phyloP scores from a whole-genome alignment of 306 rosid genomes.

The Cicer yamashitae region DNA sequence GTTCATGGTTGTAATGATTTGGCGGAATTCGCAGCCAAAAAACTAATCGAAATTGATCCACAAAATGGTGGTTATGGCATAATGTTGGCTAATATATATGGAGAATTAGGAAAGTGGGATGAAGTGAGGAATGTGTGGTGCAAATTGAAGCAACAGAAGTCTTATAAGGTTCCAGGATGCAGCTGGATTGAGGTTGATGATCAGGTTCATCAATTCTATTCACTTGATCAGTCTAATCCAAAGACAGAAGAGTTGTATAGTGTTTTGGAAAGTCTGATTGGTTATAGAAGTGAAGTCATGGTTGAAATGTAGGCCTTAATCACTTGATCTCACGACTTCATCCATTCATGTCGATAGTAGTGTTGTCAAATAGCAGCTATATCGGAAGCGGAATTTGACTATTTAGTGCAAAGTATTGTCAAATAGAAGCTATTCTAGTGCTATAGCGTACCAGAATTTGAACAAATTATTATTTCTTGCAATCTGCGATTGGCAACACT shows the following conservation, averaged over 20 bases:
- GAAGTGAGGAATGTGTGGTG: conserved; percentile 67
- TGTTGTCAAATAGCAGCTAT: too few species aligned
- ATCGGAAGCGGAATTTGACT: too few species aligned
- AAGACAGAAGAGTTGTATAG: conserved; percentile 58
- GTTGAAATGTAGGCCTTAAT: conserved; percentile 35
- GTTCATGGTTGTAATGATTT: conserved; percentile 69
- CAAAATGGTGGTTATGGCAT: conserved; percentile 68
- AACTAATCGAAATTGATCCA: conserved; percentile 69
- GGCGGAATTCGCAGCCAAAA: conserved; percentile 70
- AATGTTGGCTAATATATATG: conserved; percentile 72
- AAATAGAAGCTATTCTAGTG: too few species aligned
- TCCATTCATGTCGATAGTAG: background rate
- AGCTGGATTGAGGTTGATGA: conserved; percentile 84
- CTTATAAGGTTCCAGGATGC: conserved; percentile 75
- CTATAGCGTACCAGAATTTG: too few species aligned
- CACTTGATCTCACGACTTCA: background rate
- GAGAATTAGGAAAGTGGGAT: conserved; percentile 76
- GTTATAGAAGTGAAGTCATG: conserved; percentile 46
- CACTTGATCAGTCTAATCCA: conserved; percentile 66
- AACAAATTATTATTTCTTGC: too few species aligned
- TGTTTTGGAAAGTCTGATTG: conserved; percentile 57
- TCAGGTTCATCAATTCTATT: conserved; percentile 67
- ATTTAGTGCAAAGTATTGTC: too few species aligned
- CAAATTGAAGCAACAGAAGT: conserved; percentile 59
- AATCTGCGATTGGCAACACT: too few species aligned